These are phyloP conservation scores for Quercus engelmannii DNA, from an alignment of 306 rosid species.

Conservation along the genomic window DNA sequence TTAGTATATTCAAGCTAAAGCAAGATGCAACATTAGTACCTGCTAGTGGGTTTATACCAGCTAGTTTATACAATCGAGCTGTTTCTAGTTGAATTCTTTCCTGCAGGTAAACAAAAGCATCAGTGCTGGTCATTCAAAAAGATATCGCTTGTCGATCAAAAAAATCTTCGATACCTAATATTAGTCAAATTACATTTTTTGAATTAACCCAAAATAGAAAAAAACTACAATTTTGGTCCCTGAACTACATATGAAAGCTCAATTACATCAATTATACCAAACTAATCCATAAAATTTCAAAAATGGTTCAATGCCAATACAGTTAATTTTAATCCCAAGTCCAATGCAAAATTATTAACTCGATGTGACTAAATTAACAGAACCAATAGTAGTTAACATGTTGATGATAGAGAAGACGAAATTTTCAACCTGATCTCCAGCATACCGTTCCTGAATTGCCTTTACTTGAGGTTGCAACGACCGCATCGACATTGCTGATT, in stretches of 20 bases:
- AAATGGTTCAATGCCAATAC: too few relatives aligned
- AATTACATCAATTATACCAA: too few relatives aligned
- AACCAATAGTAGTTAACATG: too few relatives aligned
- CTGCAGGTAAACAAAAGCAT: slow-evolving; percentile 44
- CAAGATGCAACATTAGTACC: slow-evolving; percentile 41
- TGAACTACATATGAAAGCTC: too few relatives aligned
- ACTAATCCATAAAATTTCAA: too few relatives aligned
- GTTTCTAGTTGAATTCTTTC: slow-evolving; percentile 94
- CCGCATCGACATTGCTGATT: slow-evolving; percentile 87
- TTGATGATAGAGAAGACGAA: slow-evolving; percentile 2
- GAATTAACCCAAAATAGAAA: neutral
- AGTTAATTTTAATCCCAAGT: too few relatives aligned
- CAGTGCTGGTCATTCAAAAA: slow-evolving; percentile 20
- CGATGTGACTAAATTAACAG: too few relatives aligned
- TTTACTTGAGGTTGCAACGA: slow-evolving; percentile 89
- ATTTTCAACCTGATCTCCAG: slow-evolving; percentile 78
- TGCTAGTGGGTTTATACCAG: slow-evolving; percentile 92
- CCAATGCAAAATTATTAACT: too few relatives aligned
- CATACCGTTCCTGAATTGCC: slow-evolving; percentile 81
- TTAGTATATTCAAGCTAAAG: neutral
- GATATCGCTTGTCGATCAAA: neutral
- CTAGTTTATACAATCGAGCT: slow-evolving; percentile 85
- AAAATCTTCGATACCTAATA: neutral
- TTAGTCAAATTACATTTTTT: neutral
- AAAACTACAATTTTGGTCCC: too few relatives aligned